Evolutionary conservation across 345 rosid species (phyloP).

Genomic region (Fremontodendron californicum): DNA sequence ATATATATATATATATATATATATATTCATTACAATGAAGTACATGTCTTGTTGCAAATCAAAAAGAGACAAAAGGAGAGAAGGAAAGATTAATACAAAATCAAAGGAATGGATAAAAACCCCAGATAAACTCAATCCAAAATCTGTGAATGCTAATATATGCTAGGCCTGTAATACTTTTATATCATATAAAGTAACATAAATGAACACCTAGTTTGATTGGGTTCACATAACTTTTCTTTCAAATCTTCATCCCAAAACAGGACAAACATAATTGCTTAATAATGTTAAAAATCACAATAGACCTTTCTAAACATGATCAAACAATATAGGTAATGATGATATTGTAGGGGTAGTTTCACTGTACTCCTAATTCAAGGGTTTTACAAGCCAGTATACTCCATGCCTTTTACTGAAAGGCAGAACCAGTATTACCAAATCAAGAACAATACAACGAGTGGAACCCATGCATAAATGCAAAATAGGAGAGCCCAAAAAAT

Average conservation of each 20-base stretch:
- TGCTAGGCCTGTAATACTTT: not conserved
- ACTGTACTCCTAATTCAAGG: not conserved
- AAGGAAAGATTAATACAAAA: not conserved
- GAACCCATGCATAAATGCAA: conserved; percentile 2
- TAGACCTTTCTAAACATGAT: not conserved
- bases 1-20: too few relatives aligned
- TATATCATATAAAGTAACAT: not conserved
- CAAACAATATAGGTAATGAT: not conserved
- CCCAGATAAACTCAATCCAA: not conserved
- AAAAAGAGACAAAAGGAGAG: not conserved
- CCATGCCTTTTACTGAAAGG: not conserved
- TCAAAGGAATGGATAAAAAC: not conserved
- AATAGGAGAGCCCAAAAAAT: not conserved
- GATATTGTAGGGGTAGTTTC: not conserved
- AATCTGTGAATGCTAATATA: not conserved
- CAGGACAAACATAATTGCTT: not conserved
- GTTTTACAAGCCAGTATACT: not conserved
- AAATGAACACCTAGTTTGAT: not conserved
- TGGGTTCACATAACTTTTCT: not conserved
- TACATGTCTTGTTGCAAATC: not conserved
- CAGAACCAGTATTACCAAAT: not conserved
- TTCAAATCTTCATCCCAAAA: not conserved
- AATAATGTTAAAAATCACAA: not conserved
- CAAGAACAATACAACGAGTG: not conserved
- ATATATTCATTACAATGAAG: not conserved